Evolutionary conservation across 192 early-diverging fungal species (phyloP).

Genomic region (Spizellomyces punctatus): DNA sequence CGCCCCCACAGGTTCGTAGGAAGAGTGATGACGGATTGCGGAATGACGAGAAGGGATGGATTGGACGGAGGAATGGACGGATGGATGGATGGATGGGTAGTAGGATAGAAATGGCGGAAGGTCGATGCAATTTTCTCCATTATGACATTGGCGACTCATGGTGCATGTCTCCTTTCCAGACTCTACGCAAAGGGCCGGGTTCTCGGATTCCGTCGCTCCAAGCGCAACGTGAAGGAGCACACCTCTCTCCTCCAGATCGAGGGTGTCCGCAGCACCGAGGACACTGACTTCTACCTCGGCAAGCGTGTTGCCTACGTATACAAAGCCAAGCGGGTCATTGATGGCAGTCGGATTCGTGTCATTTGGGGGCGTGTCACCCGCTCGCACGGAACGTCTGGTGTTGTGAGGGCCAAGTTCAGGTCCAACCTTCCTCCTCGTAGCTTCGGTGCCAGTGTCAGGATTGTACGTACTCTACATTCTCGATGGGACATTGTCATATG

Average conservation of each 20-base stretch:
- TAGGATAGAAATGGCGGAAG: neutral
- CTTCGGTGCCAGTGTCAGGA: slow-evolving; percentile 90
- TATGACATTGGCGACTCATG: neutral
- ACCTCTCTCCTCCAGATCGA: slow-evolving; percentile 93
- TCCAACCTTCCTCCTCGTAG: slow-evolving; percentile 94
- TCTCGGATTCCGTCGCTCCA: slow-evolving; percentile 92
- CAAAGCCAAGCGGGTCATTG: slow-evolving; percentile 83
- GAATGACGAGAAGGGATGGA: neutral
- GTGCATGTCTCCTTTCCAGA: slow-evolving; percentile 49
- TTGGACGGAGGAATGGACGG: slow-evolving; percentile 10
- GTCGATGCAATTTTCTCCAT: neutral
- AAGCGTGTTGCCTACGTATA: slow-evolving; percentile 99
- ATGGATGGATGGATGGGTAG: slow-evolving; percentile 8
- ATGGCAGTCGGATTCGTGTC: slow-evolving; percentile 93
- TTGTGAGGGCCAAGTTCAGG: slow-evolving; percentile 96
- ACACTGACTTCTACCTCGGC: slow-evolving; percentile 96
- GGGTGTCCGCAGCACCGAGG: slow-evolving; percentile 85
- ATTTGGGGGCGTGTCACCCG: slow-evolving; percentile 98
- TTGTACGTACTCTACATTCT: slow-evolving; percentile 66
- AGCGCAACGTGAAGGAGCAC: slow-evolving; percentile 89
- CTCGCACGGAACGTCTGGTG: slow-evolving; percentile 93
- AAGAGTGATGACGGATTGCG: neutral
- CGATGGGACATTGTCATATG: neutral
- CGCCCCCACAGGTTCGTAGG: slow-evolving; percentile 32
- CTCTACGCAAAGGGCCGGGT: slow-evolving; percentile 97